phyloP scores from a whole-genome alignment of 148 eudicot genomes.

The Chenopodium album region DNA sequence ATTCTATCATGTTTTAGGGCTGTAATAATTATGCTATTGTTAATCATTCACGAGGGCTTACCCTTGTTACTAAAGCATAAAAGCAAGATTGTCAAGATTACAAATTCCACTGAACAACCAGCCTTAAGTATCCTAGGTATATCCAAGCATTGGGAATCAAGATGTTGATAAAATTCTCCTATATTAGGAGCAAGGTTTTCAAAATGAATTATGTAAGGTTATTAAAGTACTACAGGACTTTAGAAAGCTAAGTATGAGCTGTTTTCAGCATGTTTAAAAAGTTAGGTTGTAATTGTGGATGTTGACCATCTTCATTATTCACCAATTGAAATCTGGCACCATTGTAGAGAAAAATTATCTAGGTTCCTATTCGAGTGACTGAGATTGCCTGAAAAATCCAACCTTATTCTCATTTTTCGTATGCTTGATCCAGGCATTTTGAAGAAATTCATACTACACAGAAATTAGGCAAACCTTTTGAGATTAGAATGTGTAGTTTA shows the following conservation, averaged over 20 bases:
- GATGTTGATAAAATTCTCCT: neutral
- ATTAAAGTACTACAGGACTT: neutral
- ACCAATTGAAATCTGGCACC: neutral
- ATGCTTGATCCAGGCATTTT: neutral
- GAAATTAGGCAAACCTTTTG: neutral
- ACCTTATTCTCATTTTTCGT: neutral
- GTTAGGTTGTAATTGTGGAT: neutral
- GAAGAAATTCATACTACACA: neutral
- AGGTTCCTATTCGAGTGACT: neutral
- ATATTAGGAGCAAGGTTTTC: neutral
- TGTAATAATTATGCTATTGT: neutral
- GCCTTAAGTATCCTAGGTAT: neutral
- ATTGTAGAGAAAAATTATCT: neutral
- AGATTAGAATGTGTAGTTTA: neutral
- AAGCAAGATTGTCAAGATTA: neutral
- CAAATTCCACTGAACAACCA: neutral
- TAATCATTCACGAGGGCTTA: neutral
- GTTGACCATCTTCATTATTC: neutral
- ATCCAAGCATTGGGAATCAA: neutral
- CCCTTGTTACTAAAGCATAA: neutral
- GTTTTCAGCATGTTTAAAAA: neutral
- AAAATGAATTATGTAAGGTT: neutral
- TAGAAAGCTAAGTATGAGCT: neutral
- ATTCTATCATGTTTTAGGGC: neutral
- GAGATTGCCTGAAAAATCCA: too few species aligned